Conservation (phyloP, 768 basidiomycete genomes). For the Porphyrellus cyaneotinctus region DNA sequence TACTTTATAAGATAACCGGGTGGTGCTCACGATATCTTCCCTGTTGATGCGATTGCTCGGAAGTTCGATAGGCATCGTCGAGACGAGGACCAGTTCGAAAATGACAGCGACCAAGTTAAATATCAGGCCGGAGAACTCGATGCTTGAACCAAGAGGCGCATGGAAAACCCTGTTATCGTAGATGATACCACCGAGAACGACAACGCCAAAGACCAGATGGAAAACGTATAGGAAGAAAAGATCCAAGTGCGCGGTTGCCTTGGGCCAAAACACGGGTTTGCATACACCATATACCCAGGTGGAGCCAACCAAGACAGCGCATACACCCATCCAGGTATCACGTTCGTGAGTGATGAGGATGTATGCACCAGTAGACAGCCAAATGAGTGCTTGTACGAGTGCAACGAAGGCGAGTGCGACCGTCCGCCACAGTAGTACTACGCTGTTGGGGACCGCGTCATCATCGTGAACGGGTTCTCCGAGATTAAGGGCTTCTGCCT, state of each 20-base stretch:
- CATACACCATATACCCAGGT: constrained; percentile 66
- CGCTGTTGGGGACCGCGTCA: background rate
- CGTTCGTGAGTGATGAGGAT: constrained; percentile 37
- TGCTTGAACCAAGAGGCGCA: constrained; percentile 37
- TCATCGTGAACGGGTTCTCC: background rate
- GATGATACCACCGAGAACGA: constrained; percentile 51
- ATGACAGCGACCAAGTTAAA: constrained; percentile 45
- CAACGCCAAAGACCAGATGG: constrained; percentile 41
- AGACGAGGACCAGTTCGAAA: constrained; percentile 42
- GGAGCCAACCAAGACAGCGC: constrained; percentile 44
- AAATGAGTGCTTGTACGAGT: constrained; percentile 51
- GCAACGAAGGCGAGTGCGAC: constrained; percentile 53
- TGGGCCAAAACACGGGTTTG: constrained; percentile 50
- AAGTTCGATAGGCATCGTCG: constrained; percentile 64
- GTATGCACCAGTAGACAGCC: constrained; percentile 61
- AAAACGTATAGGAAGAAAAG: constrained; percentile 55
- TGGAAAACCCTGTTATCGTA: constrained; percentile 48
- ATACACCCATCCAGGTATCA: constrained; percentile 33
- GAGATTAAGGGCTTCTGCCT: constrained; percentile 49
- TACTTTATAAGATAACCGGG: background rate
- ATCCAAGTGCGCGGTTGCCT: constrained; percentile 58
- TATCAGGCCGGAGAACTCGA: constrained; percentile 23
- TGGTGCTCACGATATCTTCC: constrained; percentile 56
- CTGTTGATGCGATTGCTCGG: constrained; percentile 50
- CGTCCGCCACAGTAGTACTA: constrained; percentile 56